phyloP scores from a whole-genome alignment of 768 basidiomycete species.

The Calocybe gangraenosa region DNA sequence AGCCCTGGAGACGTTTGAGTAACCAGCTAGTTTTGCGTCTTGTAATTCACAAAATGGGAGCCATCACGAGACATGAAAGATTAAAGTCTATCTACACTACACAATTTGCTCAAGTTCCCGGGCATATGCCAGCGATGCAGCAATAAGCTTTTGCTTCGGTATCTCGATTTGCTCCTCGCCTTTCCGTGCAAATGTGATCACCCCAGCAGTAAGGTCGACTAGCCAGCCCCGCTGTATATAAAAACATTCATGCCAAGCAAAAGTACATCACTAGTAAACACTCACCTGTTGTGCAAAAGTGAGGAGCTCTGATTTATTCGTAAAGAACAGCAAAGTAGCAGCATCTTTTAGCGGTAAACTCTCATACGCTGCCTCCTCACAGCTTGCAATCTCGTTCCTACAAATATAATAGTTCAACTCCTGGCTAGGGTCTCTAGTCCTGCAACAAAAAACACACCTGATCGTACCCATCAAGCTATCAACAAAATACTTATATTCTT shows the following conservation, averaged over 20 bases:
- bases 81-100: conserved; percentile 42
- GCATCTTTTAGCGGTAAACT: conserved; percentile 90
- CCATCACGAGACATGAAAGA: background rate
- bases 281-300: conserved; percentile 76
- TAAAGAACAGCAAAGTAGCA: conserved; percentile 88
- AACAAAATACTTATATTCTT: conserved; percentile 93
- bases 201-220: conserved; percentile 64
- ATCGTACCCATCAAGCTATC: conserved; percentile 94
- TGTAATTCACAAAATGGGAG: conserved; percentile 12
- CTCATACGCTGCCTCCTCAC: conserved; percentile 91
- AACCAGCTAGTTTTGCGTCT: conserved; percentile 15
- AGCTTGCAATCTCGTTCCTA: conserved; percentile 96
- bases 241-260: conserved; percentile 4
- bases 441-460: conserved; percentile 45
- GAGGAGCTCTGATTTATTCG: conserved; percentile 71
- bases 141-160: conserved; percentile 80
- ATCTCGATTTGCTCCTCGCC: conserved; percentile 82
- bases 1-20: conserved; percentile 62
- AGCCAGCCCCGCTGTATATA: conserved; percentile 83
- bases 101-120: conserved; percentile 91
- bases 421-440: background rate
- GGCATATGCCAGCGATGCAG: conserved; percentile 74
- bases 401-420: background rate
- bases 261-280: conserved; percentile 15
- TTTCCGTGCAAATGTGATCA: conserved; percentile 77